phyloP scores from a whole-genome alignment of 257 asterid genomes.

The Cruciata laevipes region DNA sequence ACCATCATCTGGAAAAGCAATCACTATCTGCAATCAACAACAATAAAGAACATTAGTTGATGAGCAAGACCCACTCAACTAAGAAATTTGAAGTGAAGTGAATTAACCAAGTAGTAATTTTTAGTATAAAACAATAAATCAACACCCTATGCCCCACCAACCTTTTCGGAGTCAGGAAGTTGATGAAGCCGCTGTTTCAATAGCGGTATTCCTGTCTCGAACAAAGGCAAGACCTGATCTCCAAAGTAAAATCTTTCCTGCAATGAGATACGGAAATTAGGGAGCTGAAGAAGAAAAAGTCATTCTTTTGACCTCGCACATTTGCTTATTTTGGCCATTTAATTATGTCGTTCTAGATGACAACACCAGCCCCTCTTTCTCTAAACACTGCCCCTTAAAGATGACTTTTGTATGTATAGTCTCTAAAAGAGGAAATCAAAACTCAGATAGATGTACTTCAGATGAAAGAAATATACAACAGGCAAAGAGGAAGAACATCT shows the following conservation, averaged over 20 bases:
- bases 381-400: background rate
- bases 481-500: background rate
- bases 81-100: background rate
- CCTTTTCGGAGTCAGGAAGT: conserved; percentile 66
- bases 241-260: conserved; percentile 95
- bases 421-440: background rate
- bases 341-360: background rate
- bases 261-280: conserved; percentile 6
- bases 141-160: conserved; percentile 14
- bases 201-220: conserved; percentile 91
- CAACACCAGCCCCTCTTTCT: background rate
- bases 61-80: background rate
- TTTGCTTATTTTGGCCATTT: background rate
- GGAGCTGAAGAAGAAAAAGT: background rate
- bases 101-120: background rate
- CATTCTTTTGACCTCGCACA: background rate
- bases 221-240: conserved; percentile 78
- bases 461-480: background rate
- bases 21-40: conserved; percentile 50
- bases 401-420: background rate
- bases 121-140: conserved; percentile 6
- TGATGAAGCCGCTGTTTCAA: conserved; percentile 74
- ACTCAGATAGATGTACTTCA: too few relatives aligned
- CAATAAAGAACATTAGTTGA: background rate
- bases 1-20: conserved; percentile 99